Percentiles rank a stretch among this genome's conserved stretches.
phyloP scores from a whole-genome alignment of 331 rosid species.

The Spiraea crenata region DNA sequence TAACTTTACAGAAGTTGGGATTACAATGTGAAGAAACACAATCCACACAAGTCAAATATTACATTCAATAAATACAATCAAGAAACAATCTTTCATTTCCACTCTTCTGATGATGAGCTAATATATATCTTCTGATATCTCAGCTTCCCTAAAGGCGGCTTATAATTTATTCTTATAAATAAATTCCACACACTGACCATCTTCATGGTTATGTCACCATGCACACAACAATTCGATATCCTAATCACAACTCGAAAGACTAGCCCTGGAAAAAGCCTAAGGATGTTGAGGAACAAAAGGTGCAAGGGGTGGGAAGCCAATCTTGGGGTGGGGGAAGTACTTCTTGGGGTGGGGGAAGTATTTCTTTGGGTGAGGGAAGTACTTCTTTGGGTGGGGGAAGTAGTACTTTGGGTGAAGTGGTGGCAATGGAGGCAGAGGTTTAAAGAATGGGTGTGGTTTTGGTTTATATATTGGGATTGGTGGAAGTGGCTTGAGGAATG shows the following conservation, averaged over 20 bases:
- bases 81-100: neutral
- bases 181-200: neutral
- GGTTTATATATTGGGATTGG: neutral
- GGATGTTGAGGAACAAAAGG: conserved; percentile 33
- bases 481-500: conserved; percentile 15
- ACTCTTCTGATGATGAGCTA: neutral
- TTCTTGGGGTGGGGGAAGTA: conserved; percentile 23
- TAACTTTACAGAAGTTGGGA: neutral
- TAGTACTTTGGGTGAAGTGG: conserved; percentile 42
- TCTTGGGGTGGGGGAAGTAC: conserved; percentile 48
- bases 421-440: conserved; percentile 32
- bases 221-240: neutral
- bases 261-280: conserved; percentile 2
- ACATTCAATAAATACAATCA: neutral
- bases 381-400: neutral
- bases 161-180: conserved; percentile 11
- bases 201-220: neutral
- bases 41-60: neutral
- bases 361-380: conserved; percentile 16
- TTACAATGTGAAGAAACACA: neutral
- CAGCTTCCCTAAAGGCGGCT: conserved; percentile 16
- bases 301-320: conserved; percentile 38
- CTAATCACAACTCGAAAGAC: neutral
- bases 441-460: conserved; percentile 25
- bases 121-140: neutral